Evolutionary conservation across 768 basidiomycete genomes (phyloP).

Genomic region (Wakefieldia striispora): DNA sequence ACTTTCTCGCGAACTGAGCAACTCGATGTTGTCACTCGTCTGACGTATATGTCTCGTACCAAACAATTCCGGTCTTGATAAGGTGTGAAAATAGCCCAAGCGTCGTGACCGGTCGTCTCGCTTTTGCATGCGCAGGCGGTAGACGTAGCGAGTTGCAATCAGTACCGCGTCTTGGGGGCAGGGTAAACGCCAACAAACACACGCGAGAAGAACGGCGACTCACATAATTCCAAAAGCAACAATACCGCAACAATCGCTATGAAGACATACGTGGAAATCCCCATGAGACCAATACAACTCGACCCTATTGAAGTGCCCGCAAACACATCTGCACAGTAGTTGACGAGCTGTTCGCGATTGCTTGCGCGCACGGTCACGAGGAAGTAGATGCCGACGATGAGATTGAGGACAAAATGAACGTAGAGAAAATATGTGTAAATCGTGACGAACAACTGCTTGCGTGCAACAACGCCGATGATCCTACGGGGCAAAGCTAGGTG

Average conservation of each 20-base stretch:
- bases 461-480: constrained; percentile 60
- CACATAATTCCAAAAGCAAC: constrained; percentile 56
- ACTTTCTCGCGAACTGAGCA: constrained; percentile 21
- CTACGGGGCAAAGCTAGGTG: constrained; percentile 31
- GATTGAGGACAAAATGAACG: constrained; percentile 54
- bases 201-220: constrained; percentile 23
- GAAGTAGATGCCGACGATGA: constrained; percentile 51
- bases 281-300: constrained; percentile 45
- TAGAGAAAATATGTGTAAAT: constrained; percentile 57
- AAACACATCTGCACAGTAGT: constrained; percentile 47
- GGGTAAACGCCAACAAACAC: constrained; percentile 4
- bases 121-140: constrained; percentile 52
- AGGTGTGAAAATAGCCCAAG: constrained; percentile 32
- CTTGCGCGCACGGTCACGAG: constrained; percentile 48
- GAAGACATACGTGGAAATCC: constrained; percentile 45
- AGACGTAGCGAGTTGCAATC: constrained; percentile 52
- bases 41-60: constrained; percentile 18
- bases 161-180: constrained; percentile 46
- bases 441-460: constrained; percentile 59
- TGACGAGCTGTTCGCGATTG: constrained; percentile 39
- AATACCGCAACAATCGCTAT: constrained; percentile 43
- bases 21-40: constrained; percentile 29
- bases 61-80: constrained; percentile 15
- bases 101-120: constrained; percentile 35
- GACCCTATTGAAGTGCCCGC: constrained; percentile 38